These are phyloP conservation scores for Ceratocystis ficicola DNA, from an alignment of 2,329 filamentous ascomycete genomes.

Conservation along the genomic window DNA sequence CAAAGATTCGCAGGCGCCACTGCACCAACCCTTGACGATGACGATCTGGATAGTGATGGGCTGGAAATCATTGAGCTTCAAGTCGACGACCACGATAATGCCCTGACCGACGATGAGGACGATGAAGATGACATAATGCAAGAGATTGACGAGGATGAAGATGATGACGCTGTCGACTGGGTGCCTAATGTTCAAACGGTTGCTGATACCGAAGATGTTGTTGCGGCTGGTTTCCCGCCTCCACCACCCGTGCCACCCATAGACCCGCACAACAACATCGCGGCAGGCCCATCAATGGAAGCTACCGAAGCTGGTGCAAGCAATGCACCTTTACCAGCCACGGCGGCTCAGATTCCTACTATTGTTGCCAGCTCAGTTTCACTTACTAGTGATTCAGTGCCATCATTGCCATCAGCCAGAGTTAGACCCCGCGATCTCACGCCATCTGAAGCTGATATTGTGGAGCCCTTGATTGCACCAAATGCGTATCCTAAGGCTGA, in stretches of 20 bases:
- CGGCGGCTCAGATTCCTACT: conserved; percentile 52
- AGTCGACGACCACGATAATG: conserved; percentile 28
- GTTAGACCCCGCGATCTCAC: conserved; percentile 49
- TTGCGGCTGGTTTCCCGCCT: conserved; percentile 60
- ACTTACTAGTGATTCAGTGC: conserved; percentile 23
- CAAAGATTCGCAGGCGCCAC: conserved; percentile 23
- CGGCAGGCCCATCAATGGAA: conserved; percentile 30
- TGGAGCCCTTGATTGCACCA: conserved; percentile 52
- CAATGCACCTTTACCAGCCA: conserved; percentile 27
- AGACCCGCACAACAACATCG: conserved; percentile 33
- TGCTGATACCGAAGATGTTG: conserved; percentile 32
- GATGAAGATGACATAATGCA: conserved; percentile 17
- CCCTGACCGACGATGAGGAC: conserved; percentile 5
- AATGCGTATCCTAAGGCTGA: conserved; percentile 54
- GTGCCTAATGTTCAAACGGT: not conserved
- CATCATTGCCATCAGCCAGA: conserved; percentile 30
- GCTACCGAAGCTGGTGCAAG: not conserved
- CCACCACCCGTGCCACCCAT: conserved; percentile 53
- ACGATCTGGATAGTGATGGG: conserved; percentile 39
- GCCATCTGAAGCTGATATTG: conserved; percentile 60
- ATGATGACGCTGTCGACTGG: conserved; percentile 47
- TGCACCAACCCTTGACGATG: conserved; percentile 27
- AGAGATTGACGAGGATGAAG: conserved; percentile 36
- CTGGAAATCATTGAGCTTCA: conserved; percentile 30
- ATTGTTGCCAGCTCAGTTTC: conserved; percentile 36